Evolutionary conservation across 371 early-diverging fungal species (phyloP).

Genomic region (Mortierella sp.): DNA sequence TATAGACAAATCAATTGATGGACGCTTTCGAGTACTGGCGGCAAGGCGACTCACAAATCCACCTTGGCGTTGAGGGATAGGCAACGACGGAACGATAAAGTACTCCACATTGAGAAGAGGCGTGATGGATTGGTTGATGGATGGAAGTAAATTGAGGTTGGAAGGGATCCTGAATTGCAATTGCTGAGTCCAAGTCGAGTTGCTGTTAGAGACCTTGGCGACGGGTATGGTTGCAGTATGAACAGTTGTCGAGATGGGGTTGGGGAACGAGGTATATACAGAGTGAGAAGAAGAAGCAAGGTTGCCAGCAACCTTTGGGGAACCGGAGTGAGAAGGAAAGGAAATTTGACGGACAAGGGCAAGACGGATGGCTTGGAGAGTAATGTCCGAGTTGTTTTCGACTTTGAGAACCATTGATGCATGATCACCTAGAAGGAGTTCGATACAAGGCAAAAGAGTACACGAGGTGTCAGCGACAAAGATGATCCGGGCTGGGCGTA

Average conservation of each 20-base stretch:
- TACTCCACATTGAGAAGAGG: slow-evolving; percentile 43
- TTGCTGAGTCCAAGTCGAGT: slow-evolving; percentile 39
- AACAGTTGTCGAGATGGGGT: slow-evolving; percentile 22
- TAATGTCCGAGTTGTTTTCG: slow-evolving; percentile 27
- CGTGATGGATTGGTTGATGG: slow-evolving; percentile 27
- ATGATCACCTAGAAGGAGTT: slow-evolving; percentile 27
- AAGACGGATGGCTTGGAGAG: slow-evolving; percentile 38
- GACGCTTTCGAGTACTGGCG: slow-evolving; percentile 4
- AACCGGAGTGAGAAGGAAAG: background rate
- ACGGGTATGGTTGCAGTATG: slow-evolving; percentile 40
- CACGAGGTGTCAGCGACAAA: background rate
- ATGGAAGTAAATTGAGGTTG: slow-evolving; percentile 24
- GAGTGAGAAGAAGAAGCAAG: background rate
- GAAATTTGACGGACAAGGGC: slow-evolving; percentile 37
- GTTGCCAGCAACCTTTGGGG: background rate
- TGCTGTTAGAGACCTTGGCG: slow-evolving; percentile 26
- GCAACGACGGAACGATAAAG: slow-evolving; percentile 29
- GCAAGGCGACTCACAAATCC: slow-evolving; percentile 25
- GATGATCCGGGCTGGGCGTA: background rate
- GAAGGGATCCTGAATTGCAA: slow-evolving; percentile 36
- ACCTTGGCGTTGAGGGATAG: slow-evolving; percentile 24
- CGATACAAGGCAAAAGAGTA: background rate
- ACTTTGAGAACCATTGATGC: slow-evolving; percentile 22
- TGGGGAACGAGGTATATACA: slow-evolving; percentile 9
- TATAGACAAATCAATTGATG: slow-evolving; percentile 9